A percentile compares a stretch with the other conserved stretches of the same genome.
Conservation (phyloP, 2,329 filamentous ascomycete genomes). For the Colletotrichum neosansevieriae region DNA sequence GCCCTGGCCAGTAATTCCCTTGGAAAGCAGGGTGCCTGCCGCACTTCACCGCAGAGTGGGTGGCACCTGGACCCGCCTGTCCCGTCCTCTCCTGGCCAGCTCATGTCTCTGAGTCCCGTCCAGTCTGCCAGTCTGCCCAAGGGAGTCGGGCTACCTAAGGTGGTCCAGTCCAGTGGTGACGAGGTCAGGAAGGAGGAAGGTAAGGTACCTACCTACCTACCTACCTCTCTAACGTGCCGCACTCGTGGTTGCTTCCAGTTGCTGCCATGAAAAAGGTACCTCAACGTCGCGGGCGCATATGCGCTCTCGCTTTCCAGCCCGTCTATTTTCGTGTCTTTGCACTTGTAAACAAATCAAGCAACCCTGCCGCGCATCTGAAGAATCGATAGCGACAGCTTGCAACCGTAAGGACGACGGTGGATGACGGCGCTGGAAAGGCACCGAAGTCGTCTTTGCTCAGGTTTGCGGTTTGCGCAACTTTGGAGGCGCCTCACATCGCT, state of each 20-base stretch:
- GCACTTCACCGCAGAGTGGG: conserved; percentile 34
- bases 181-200: background rate
- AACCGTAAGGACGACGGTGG: background rate
- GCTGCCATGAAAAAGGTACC: background rate
- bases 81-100: conserved; percentile 30
- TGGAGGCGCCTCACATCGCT: conserved; percentile 4
- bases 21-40: conserved; percentile 20
- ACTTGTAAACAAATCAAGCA: background rate
- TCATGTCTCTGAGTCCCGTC: background rate
- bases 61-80: conserved; percentile 37
- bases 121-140: too few species aligned
- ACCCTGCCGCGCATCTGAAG: background rate
- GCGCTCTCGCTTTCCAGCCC: conserved; percentile 13
- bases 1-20: conserved; percentile 26
- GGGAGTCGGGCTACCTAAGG: too few species aligned
- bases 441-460: conserved; percentile 26
- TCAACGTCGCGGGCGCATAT: conserved; percentile 36
- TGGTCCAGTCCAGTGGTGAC: too few species aligned
- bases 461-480: conserved; percentile 37
- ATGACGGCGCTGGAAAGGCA: background rate
- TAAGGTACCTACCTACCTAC: too few species aligned
- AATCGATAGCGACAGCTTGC: background rate
- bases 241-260: background rate
- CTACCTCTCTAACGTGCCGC: background rate
- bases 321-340: background rate